These are phyloP conservation scores for Colletotrichum aenigma DNA, from an alignment of 2,329 filamentous ascomycete genomes.

Conservation along the genomic window DNA sequence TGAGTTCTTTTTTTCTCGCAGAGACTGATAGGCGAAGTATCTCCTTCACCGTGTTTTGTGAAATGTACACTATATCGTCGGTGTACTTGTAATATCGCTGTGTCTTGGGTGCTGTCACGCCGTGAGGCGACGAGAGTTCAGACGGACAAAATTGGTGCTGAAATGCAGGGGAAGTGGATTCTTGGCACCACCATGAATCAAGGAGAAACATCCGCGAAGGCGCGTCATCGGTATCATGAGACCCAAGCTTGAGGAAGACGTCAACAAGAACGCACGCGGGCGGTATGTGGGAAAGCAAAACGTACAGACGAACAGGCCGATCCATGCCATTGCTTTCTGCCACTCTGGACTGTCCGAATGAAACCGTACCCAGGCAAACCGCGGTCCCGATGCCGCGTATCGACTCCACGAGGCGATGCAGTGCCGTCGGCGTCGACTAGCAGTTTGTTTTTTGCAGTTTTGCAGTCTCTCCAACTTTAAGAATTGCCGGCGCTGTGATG, in stretches of 20 bases:
- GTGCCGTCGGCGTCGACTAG: background rate
- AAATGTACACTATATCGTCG: background rate
- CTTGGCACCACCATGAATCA: constrained; percentile 11
- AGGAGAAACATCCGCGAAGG: background rate
- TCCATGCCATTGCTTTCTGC: background rate
- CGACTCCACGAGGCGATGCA: background rate
- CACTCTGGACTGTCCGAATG: background rate
- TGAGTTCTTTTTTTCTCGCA: background rate
- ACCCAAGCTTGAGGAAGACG: background rate
- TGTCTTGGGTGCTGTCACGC: background rate
- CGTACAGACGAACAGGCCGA: background rate
- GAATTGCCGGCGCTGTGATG: background rate
- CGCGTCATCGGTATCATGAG: background rate
- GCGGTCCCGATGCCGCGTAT: background rate
- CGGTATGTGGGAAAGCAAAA: background rate
- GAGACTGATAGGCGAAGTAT: background rate
- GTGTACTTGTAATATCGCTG: background rate
- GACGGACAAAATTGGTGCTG: background rate
- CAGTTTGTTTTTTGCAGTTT: background rate
- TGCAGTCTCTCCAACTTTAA: background rate
- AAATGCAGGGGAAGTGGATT: constrained; percentile 16
- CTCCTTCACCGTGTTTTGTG: background rate
- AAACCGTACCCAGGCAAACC: background rate
- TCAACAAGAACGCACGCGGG: background rate
- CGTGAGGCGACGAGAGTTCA: background rate